A percentile compares a stretch with the other conserved stretches of the same genome.
Evolutionary conservation across 164 flowering plant genomes (phyloP).

Genomic region (Taxillus chinensis): DNA sequence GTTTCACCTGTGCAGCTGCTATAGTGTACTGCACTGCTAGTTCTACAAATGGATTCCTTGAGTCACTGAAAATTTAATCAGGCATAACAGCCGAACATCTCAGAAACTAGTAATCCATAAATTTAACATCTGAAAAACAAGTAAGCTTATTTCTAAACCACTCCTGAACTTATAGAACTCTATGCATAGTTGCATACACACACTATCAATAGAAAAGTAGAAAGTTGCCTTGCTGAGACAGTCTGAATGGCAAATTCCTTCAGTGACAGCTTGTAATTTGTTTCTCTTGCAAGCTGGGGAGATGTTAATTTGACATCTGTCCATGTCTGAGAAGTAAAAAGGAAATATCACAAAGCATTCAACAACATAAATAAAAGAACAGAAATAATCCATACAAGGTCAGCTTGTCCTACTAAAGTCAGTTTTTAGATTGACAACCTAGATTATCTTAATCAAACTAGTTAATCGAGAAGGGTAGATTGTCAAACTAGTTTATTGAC

Average conservation of each 20-base stretch:
- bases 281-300: slow-evolving; percentile 86
- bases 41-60: slow-evolving; percentile 86
- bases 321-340: slow-evolving; percentile 52
- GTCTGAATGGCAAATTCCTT: slow-evolving; percentile 48
- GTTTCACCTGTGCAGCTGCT: slow-evolving; percentile 65
- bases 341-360: slow-evolving; percentile 2
- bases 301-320: slow-evolving; percentile 85
- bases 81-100: neutral
- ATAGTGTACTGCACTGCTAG: slow-evolving; percentile 74
- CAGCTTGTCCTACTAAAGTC: no score
- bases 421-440: no score
- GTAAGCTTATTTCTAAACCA: no score
- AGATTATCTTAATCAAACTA: no score
- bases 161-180: no score
- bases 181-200: no score
- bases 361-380: neutral
- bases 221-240: slow-evolving; percentile 65
- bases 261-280: slow-evolving; percentile 63
- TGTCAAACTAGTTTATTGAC: slow-evolving; percentile 5
- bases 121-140: neutral
- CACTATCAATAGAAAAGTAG: no score
- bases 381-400: no score
- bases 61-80: slow-evolving; percentile 45
- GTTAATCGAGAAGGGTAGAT: neutral
- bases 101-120: neutral